These are phyloP conservation scores for Lenwebbia sp. DNA, from an alignment of 345 rosid genomes.

Conservation along the genomic window DNA sequence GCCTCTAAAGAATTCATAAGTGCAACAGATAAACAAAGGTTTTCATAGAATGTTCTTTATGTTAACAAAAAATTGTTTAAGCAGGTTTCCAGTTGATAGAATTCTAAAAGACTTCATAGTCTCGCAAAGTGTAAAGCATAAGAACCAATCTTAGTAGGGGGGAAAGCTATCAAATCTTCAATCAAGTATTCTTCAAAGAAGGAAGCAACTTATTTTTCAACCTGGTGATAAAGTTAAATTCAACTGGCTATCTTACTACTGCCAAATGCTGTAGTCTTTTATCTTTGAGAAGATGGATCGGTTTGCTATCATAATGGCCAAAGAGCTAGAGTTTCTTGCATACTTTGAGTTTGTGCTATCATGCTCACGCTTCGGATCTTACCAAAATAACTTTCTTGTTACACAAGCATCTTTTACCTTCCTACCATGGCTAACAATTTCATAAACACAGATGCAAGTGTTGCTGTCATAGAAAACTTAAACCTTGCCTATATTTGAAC, in stretches of 20 bases:
- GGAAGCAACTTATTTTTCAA: not conserved
- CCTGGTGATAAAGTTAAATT: not conserved
- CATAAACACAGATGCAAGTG: not conserved
- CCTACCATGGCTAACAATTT: not conserved
- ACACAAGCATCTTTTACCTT: not conserved
- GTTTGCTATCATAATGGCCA: not conserved
- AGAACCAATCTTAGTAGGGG: not conserved
- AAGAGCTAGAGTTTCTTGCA: not conserved
- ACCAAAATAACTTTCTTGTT: not conserved
- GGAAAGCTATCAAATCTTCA: not conserved
- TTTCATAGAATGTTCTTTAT: not conserved
- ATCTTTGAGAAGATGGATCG: not conserved
- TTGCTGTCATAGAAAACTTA: not conserved
- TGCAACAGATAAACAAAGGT: not conserved
- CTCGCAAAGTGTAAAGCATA: not conserved
- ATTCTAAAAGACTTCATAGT: not conserved
- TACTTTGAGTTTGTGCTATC: not conserved
- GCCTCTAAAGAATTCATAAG: not conserved
- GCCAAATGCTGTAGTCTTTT: not conserved
- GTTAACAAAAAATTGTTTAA: not conserved
- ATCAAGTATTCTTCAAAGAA: not conserved
- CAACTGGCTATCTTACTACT: not conserved
- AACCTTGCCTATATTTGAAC: slow-evolving; percentile 14
- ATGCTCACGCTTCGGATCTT: not conserved
- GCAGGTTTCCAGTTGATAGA: not conserved